Evolutionary conservation across 306 rosid genomes (phyloP).

Genomic region (Corylus heterophylla): DNA sequence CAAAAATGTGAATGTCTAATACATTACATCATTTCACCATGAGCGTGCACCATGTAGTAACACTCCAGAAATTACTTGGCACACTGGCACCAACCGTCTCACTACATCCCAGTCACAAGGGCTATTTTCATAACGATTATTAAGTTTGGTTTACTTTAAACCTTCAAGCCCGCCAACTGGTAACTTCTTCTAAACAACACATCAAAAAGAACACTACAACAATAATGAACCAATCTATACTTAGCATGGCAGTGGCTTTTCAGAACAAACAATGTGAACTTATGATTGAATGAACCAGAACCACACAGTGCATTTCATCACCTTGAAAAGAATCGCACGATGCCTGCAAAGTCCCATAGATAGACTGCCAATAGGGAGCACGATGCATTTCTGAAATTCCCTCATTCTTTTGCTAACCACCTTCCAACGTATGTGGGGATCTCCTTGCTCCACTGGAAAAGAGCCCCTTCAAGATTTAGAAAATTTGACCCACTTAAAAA

Average conservation of each 20-base stretch:
- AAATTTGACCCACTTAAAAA: conserved; percentile 17
- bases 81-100: neutral
- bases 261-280: neutral
- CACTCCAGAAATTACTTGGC: neutral
- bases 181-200: neutral
- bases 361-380: conserved; percentile 86
- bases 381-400: conserved; percentile 73
- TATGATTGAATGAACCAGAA: neutral
- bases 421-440: conserved; percentile 81
- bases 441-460: conserved; percentile 82
- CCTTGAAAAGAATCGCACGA: conserved; percentile 98
- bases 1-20: neutral
- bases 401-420: conserved; percentile 77
- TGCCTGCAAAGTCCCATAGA: conserved; percentile 94
- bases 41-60: neutral
- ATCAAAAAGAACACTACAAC: neutral
- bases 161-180: conserved; percentile 2
- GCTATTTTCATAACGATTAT: neutral
- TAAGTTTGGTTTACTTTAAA: neutral
- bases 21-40: neutral
- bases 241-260: neutral
- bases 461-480: conserved; percentile 60
- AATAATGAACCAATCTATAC: neutral
- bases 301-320: conserved; percentile 26
- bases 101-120: neutral